Evolutionary conservation across 257 asterid genomes (phyloP).

Genomic region (Cynanchum wilfordii): DNA sequence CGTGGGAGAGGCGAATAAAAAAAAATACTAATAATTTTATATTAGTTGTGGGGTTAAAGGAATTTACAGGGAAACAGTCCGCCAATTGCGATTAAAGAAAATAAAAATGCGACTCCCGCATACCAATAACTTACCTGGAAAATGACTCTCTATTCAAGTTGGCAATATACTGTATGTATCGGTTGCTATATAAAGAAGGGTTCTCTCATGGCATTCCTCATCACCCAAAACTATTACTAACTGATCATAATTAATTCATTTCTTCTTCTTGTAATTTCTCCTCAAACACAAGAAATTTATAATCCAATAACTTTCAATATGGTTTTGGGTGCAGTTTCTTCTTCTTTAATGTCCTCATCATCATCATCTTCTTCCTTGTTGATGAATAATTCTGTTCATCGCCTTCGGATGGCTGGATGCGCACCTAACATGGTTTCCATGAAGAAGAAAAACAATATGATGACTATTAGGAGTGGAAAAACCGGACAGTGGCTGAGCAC

Average conservation of each 20-base stretch:
- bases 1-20: too few relatives aligned
- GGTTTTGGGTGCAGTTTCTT: background rate
- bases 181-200: background rate
- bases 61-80: too few relatives aligned
- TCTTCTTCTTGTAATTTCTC: background rate
- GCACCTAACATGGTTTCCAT: background rate
- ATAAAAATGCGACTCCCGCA: background rate
- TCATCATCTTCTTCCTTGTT: background rate
- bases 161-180: background rate
- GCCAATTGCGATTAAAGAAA: too few relatives aligned
- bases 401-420: background rate
- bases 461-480: background rate
- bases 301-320: background rate
- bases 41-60: too few relatives aligned
- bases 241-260: background rate
- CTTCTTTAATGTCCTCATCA: background rate
- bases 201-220: background rate
- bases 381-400: background rate
- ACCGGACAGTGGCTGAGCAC: slow-evolving; percentile 6
- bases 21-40: too few relatives aligned
- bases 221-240: background rate
- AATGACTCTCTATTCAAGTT: background rate
- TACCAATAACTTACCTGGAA: background rate
- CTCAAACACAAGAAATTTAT: background rate
- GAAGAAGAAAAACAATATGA: background rate